Conservation (phyloP, 2,329 filamentous ascomycete species). For the Hymenoscyphus albidus region DNA sequence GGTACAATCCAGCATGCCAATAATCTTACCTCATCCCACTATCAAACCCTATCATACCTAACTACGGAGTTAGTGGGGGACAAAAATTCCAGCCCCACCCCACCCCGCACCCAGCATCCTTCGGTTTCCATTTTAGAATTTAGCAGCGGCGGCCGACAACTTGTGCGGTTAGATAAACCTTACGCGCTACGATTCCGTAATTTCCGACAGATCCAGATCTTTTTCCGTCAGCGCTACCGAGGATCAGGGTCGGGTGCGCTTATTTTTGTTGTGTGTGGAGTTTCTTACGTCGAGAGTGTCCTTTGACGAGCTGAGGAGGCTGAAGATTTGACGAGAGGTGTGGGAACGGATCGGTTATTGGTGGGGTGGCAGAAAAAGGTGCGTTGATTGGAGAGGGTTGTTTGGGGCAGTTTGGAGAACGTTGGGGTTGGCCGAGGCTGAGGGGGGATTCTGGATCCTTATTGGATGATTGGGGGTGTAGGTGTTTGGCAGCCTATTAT, state of each 20-base stretch:
- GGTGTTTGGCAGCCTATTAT: too few species aligned
- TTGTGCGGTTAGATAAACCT: too few species aligned
- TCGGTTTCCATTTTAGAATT: too few species aligned
- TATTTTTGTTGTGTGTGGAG: neutral
- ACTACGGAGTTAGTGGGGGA: too few species aligned
- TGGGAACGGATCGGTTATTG: neutral
- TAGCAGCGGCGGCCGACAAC: too few species aligned
- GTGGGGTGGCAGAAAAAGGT: neutral
- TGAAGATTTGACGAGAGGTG: neutral
- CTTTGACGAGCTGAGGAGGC: neutral
- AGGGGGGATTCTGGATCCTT: neutral
- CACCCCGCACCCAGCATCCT: too few species aligned
- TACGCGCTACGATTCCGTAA: too few species aligned
- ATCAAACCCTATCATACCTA: too few species aligned
- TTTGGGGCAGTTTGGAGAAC: too few species aligned
- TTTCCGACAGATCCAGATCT: neutral
- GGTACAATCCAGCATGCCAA: too few species aligned
- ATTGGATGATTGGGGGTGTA: neutral
- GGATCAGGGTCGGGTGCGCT: neutral
- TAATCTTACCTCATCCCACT: too few species aligned
- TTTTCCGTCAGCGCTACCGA: neutral
- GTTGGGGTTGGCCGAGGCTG: neutral
- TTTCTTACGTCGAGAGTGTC: neutral
- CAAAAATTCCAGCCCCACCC: too few species aligned
- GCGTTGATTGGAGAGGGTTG: neutral